Conservation (phyloP, 2,329 filamentous ascomycete species). For the Gliomastix tumulicola region DNA sequence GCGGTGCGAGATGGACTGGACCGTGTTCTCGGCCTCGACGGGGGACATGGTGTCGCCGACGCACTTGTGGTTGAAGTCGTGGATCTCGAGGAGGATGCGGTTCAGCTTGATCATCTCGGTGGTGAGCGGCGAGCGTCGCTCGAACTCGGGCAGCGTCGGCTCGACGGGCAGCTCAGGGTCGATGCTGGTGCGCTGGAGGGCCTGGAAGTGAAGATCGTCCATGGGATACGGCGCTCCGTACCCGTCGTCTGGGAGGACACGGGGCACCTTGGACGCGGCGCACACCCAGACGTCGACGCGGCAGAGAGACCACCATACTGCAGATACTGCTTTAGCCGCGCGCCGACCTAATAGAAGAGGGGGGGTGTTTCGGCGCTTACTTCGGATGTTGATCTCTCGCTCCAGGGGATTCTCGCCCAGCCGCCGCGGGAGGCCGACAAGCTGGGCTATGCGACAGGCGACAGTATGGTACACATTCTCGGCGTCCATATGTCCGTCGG, state of each 20-base stretch:
- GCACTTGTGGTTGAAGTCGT: constrained; percentile 15
- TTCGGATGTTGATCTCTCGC: constrained; percentile 23
- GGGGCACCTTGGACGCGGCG: constrained; percentile 13
- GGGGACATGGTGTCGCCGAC: constrained; percentile 1
- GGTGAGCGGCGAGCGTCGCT: constrained; percentile 5
- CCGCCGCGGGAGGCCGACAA: constrained; percentile 24
- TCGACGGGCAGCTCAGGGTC: too few species aligned
- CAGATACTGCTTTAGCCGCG: too few species aligned
- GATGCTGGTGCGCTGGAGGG: constrained; percentile 1
- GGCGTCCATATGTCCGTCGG: constrained; percentile 22
- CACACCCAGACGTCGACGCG: constrained; percentile 14
- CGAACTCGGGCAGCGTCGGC: not conserved
- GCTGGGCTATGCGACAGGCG: constrained; percentile 23
- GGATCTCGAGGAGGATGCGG: constrained; percentile 27
- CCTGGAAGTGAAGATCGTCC: constrained; percentile 24
- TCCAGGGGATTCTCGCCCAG: constrained; percentile 15
- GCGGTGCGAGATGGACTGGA: constrained; percentile 19
- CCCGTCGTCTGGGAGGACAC: constrained; percentile 11
- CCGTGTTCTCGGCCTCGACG: constrained; percentile 20
- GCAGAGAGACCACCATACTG: constrained; percentile 14
- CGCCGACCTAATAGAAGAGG: too few species aligned
- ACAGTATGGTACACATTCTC: constrained; percentile 30
- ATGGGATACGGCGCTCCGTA: constrained; percentile 19
- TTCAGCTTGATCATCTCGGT: constrained; percentile 16
- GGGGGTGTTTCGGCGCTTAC: too few species aligned